Evolutionary conservation across 441 rosid species (phyloP), one percentile per base, ranked within the genome.

Genomic region (Breynia disticha): DNA sequence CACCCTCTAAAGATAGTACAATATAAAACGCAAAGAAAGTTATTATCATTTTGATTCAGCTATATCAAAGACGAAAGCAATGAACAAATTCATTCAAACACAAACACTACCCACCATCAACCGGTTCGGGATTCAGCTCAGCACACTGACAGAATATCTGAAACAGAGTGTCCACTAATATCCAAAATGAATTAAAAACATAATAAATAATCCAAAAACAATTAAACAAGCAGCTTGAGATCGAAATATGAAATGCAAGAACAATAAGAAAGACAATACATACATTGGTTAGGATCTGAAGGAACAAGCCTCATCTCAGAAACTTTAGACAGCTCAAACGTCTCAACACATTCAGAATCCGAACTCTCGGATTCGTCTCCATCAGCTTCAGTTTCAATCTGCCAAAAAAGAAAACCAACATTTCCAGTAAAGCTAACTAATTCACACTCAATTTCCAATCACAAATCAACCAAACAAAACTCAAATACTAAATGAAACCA

Each of bases 271-370:
- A 28, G 1, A 28, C 8, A 24, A 52, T 39, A 54, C 68, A 51
- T 76, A 93, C 98, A 76, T 44, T 81, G 88, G 73, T 46, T 66
- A 17, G 88, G 76, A 64, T 86, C 96, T 15, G 98, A 93, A 59
- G 95, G 98, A 64, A 93, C 63, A 71, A 88, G 81, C 74, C 97
- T 84, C 93, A 93, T 88, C 81, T 86, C 97, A 19, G 62, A 78
- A 46, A 86, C 67, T 67, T 80, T 84, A 0, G 90, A 67, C 18
- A 86, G 71, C 64, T 82, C 95, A 48, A 84, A 62, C 18, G 64
- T 56, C 41, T 73, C 81, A 16, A 37, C 54, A 49, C 62, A 45
- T 65, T 86, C 95, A 44, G 83, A 63, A 74, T 81, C 97, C 5
- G 81, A 75, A 19, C 62, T 72, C 11, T 77, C 85, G 0, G 80